phyloP scores from a whole-genome alignment of 495 filamentous ascomycete genomes.

The Opeltia flavorubescens region DNA sequence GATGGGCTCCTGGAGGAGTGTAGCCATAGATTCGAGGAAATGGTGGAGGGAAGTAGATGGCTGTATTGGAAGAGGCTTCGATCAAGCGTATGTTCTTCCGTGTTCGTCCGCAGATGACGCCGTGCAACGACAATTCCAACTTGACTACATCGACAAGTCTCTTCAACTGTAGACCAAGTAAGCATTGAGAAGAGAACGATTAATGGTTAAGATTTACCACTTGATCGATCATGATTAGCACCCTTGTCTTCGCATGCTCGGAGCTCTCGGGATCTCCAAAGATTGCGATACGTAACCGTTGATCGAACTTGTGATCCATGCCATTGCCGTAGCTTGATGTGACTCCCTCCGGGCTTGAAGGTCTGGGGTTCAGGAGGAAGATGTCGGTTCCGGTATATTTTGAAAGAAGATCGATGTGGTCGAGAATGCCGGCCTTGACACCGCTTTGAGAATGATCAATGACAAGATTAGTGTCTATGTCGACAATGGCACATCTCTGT shows the following conservation, averaged over 20 bases:
- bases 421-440: slow-evolving; percentile 56
- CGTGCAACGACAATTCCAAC: slow-evolving; percentile 78
- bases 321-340: slow-evolving; percentile 51
- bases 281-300: slow-evolving; percentile 78
- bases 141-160: slow-evolving; percentile 70
- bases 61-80: slow-evolving; percentile 82
- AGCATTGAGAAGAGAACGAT: not conserved
- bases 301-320: slow-evolving; percentile 53
- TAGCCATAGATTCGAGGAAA: slow-evolving; percentile 85
- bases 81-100: slow-evolving; percentile 95
- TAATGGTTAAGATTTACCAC: slow-evolving; percentile 48
- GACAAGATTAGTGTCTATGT: slow-evolving; percentile 79
- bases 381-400: slow-evolving; percentile 86
- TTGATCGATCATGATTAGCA: slow-evolving; percentile 94
- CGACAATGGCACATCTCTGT: slow-evolving; percentile 82
- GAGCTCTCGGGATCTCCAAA: slow-evolving; percentile 91
- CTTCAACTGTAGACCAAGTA: slow-evolving; percentile 46
- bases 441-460: slow-evolving; percentile 54
- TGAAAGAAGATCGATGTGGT: slow-evolving; percentile 71
- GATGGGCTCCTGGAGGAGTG: slow-evolving; percentile 59
- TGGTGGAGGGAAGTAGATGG: slow-evolving; percentile 92
- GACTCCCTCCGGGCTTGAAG: slow-evolving; percentile 37
- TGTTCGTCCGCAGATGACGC: slow-evolving; percentile 75
- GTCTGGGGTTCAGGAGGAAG: slow-evolving; percentile 77
- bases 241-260: slow-evolving; percentile 90